These are phyloP conservation scores for Eucalyptus curtisii DNA, from an alignment of 345 rosid species.

Conservation along the genomic window DNA sequence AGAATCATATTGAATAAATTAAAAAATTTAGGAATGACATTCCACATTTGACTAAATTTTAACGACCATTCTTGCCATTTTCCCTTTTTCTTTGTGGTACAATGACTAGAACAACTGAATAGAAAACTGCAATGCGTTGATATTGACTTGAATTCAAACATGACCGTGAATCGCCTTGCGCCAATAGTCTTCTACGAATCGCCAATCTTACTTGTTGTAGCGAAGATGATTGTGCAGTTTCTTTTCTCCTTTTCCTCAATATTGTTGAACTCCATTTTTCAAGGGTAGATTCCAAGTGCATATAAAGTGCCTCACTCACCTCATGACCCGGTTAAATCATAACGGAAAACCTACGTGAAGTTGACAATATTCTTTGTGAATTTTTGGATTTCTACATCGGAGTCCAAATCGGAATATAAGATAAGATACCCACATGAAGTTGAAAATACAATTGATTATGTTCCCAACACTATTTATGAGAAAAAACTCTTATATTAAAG, in stretches of 20 bases:
- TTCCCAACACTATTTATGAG: fast-evolving
- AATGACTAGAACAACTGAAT: too few relatives aligned
- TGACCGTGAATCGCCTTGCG: background rate
- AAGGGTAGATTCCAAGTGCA: background rate
- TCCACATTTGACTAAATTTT: fast-evolving
- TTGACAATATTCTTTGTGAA: too few relatives aligned
- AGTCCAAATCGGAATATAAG: background rate
- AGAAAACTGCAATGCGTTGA: background rate
- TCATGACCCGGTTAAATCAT: background rate
- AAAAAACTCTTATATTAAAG: background rate
- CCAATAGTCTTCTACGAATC: background rate
- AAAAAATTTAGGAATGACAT: background rate
- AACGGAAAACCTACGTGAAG: background rate
- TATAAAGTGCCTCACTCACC: background rate
- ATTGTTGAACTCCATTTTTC: background rate
- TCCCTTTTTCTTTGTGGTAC: background rate
- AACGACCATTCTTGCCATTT: fast-evolving
- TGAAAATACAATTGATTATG: background rate
- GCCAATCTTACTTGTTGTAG: fast-evolving
- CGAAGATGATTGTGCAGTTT: background rate
- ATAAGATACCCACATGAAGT: background rate
- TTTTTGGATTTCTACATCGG: fast-evolving
- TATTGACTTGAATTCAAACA: background rate
- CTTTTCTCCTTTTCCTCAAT: background rate
- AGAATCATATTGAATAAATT: fast-evolving